Percentiles rank a stretch among this genome's conserved stretches.
These are phyloP conservation scores for Caryopteris hybrid DNA, from an alignment of 305 asterid genomes.

Conservation along the genomic window DNA sequence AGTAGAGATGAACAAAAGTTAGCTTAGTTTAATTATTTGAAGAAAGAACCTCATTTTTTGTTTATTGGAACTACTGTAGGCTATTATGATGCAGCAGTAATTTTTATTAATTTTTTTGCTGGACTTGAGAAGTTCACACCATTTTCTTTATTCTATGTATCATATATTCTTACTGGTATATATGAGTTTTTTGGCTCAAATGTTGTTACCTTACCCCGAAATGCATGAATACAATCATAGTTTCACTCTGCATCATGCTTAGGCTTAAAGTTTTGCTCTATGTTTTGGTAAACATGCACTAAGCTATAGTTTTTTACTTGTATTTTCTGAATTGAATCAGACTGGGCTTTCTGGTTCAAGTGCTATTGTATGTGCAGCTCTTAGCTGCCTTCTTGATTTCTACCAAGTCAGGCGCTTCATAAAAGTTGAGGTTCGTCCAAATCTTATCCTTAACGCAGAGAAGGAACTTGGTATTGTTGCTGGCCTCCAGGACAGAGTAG, in stretches of 20 bases:
- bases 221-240: not conserved
- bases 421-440: conserved; percentile 82
- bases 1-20: too few species aligned
- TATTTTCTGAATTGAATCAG: conserved; percentile 30
- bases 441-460: conserved; percentile 83
- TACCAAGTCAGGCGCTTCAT: conserved; percentile 74
- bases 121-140: not conserved
- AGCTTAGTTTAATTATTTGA: not conserved
- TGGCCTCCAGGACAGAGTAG: conserved; percentile 95
- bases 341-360: conserved; percentile 98
- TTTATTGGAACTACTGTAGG: not conserved
- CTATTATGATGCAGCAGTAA: too few species aligned
- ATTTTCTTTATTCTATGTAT: too few species aligned
- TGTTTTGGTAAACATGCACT: not conserved
- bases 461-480: conserved; percentile 96
- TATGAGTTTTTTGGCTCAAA: not conserved
- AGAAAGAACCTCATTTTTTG: not conserved
- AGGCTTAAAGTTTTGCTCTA: not conserved
- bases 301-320: not conserved
- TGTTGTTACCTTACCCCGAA: not conserved
- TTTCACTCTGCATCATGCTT: not conserved
- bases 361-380: conserved; percentile 94
- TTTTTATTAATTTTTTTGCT: too few species aligned
- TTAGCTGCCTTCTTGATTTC: conserved; percentile 92
- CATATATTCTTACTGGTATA: not conserved